Evolutionary conservation across 176 grass and related monocot genomes (phyloP).

Genomic region (Elaeis guineensis): DNA sequence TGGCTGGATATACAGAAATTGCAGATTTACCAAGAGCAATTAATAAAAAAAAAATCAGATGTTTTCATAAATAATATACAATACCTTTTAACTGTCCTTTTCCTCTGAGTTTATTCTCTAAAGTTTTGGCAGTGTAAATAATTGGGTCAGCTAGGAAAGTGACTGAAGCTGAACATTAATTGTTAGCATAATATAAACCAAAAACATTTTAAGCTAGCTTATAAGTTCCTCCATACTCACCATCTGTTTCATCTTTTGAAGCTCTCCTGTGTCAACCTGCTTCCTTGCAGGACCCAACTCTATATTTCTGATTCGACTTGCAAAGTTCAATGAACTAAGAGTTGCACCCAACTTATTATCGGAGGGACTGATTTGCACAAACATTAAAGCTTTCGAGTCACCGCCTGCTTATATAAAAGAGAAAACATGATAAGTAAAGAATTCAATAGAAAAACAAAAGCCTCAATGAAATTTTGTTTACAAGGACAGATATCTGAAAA

Average conservation of each 20-base stretch:
- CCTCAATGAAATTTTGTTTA: too few relatives aligned
- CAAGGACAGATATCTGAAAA: not conserved
- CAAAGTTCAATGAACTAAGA: conserved; percentile 87
- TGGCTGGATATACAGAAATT: too few relatives aligned
- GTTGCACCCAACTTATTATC: conserved; percentile 75
- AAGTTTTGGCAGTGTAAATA: conserved; percentile 44
- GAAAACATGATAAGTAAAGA: too few relatives aligned
- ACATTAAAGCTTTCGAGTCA: conserved; percentile 89
- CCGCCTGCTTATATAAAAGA: conserved; percentile 39
- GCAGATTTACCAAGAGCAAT: too few relatives aligned
- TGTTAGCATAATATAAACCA: too few relatives aligned
- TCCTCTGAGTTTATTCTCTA: too few relatives aligned
- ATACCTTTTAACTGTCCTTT: too few relatives aligned
- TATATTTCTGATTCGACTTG: conserved; percentile 74
- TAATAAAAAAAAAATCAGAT: too few relatives aligned
- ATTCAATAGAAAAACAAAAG: too few relatives aligned
- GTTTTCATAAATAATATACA: too few relatives aligned
- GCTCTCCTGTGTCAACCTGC: conserved; percentile 70
- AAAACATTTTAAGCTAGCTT: not conserved
- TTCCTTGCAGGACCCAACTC: conserved; percentile 85
- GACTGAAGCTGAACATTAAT: too few relatives aligned
- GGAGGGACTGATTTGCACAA: conserved; percentile 94
- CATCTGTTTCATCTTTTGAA: conserved; percentile 89
- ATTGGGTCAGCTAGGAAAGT: too few relatives aligned
- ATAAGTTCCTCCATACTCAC: conserved; percentile 31